These are phyloP conservation scores for Pseudogymnoascus sp. DNA, from an alignment of 2,329 filamentous ascomycete species.

Conservation along the genomic window DNA sequence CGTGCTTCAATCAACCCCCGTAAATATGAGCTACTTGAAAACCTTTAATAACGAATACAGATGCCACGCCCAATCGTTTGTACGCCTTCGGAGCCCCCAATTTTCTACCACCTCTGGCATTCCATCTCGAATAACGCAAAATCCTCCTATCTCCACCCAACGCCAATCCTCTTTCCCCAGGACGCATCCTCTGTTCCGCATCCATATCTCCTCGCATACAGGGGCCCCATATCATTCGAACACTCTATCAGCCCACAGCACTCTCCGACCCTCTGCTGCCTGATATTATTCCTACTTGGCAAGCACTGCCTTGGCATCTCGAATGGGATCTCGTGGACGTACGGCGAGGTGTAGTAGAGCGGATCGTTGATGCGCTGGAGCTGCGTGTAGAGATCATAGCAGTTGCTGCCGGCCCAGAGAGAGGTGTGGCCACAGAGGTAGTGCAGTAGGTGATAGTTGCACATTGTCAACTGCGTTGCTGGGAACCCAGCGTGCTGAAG, in stretches of 20 bases:
- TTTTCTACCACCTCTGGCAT: background rate
- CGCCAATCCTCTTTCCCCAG: constrained; percentile 1
- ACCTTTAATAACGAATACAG: background rate
- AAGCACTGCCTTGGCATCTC: constrained; percentile 7
- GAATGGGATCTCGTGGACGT: background rate
- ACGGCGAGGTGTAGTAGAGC: constrained; percentile 1
- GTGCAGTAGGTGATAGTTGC: constrained; percentile 23
- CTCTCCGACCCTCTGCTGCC: background rate
- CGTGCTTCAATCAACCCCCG: background rate
- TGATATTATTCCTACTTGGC: constrained; percentile 4
- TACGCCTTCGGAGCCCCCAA: background rate
- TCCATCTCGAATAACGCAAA: background rate
- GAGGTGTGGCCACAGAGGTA: constrained; percentile 23
- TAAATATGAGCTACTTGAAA: background rate
- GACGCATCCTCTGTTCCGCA: background rate
- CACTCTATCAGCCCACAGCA: background rate
- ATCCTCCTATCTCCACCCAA: background rate
- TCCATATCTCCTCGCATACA: background rate
- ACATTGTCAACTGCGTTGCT: constrained; percentile 18
- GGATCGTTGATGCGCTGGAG: constrained; percentile 27
- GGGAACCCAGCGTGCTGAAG: background rate
- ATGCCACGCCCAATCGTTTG: background rate
- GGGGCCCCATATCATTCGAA: background rate
- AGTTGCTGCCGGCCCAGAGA: constrained; percentile 23
- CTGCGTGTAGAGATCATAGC: constrained; percentile 25